Evolutionary conservation across 2,329 filamentous ascomycete species (phyloP), one percentile per base, ranked within the genome.

Genomic region (Mycosphaerella sp.): DNA sequence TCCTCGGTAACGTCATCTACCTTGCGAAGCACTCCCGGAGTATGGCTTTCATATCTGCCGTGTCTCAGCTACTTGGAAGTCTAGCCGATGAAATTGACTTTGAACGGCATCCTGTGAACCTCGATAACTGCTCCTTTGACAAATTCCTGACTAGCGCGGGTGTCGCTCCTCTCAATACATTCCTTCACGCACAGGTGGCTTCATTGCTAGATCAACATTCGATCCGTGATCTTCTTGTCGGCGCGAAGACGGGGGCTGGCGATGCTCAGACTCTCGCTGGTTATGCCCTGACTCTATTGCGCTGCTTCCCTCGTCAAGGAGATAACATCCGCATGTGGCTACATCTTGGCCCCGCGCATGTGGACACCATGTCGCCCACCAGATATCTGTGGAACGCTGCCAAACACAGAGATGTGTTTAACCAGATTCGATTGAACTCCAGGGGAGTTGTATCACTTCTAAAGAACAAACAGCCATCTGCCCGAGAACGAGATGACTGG

Each of bases 261-360:
- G 80, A 86, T 64, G 84, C 87, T 2, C 86, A 85, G 59, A 73
- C 88, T 10, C 74, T 95, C 35, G 89, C 91, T 10, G 88, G 86
- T 25, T 97, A 95, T 65, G 88, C 89, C 2, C 75, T 97, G 35
- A 90, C 87, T 0, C 73, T 98, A 2, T 74, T 97, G 3, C 81
- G 87, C 52, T 90, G 89, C 61, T 97, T 97, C 59, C 89, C 91
- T 7, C 74, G 77, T 6, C 79, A 82, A 53, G 84, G 84, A 3
- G 90, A 96, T 63, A 89, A 96, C 53, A 94, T 96, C 54, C 85
- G 90, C 17, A 95, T 97, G 88, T 91, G 89, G 72, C 75, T 97
- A 0, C 97, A 93, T 64, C 77, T 93, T 36, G 87, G 89, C 0
- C 64, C 67, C 9, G 60, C 61, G 5, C 52, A 54, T 2, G 56